Evolutionary conservation across 768 basidiomycete genomes (phyloP).

Genomic region (Dictyophora rubrovolvata): DNA sequence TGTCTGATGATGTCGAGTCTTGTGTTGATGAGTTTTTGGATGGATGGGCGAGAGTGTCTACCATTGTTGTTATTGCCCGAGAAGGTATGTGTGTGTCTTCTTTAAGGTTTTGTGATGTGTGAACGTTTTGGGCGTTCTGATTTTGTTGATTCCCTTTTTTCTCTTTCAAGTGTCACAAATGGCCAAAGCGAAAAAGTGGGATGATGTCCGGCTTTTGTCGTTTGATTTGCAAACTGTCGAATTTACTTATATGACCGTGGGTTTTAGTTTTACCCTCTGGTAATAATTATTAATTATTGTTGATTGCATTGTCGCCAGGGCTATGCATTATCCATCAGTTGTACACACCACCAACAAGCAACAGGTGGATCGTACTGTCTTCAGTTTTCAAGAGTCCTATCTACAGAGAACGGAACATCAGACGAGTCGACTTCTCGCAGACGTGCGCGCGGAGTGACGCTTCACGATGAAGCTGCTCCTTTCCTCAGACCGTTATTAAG

Average conservation of each 20-base stretch:
- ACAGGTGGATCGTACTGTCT: slow-evolving; percentile 65
- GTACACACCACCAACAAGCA: slow-evolving; percentile 62
- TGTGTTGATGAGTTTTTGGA: slow-evolving; percentile 87
- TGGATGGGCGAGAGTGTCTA: slow-evolving; percentile 88
- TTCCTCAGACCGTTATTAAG: slow-evolving; percentile 65
- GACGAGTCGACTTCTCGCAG: slow-evolving; percentile 13
- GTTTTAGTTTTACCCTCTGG: slow-evolving; percentile 9
- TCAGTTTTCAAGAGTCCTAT: slow-evolving; percentile 51
- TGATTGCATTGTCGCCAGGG: slow-evolving; percentile 32
- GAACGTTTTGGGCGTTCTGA: neutral
- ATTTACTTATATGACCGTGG: slow-evolving; percentile 64
- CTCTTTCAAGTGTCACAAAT: slow-evolving; percentile 66
- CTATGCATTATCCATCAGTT: slow-evolving; percentile 69
- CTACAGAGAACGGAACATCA: neutral
- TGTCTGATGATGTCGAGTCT: slow-evolving; percentile 76
- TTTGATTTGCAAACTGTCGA: slow-evolving; percentile 92
- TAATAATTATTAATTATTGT: neutral
- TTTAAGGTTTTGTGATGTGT: no score
- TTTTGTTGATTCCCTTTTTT: neutral
- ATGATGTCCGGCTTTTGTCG: slow-evolving; percentile 70
- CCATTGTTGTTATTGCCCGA: slow-evolving; percentile 88
- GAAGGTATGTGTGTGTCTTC: slow-evolving; percentile 43
- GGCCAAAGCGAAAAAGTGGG: slow-evolving; percentile 61
- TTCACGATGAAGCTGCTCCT: slow-evolving; percentile 70
- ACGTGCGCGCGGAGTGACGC: slow-evolving; percentile 38